Evolutionary conservation across 2,329 filamentous ascomycete genomes (phyloP), one percentile per base, ranked within the genome.

Genomic region (Beauveria bassiana): DNA sequence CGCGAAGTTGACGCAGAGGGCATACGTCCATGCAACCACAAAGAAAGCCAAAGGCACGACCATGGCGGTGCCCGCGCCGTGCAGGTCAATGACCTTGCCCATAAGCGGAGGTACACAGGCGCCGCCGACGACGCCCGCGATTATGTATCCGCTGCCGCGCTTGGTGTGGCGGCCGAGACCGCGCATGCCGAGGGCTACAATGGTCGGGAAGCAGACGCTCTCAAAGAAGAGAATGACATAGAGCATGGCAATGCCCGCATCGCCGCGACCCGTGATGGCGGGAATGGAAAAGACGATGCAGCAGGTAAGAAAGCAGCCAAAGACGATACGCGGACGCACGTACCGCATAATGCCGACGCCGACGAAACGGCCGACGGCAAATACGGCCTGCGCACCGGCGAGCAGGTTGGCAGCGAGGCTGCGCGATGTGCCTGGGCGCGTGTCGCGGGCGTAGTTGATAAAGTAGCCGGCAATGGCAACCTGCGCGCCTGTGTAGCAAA

Each of bases 141-240:
- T 81, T 62, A 76, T 86, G 71, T 84, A 88, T 5, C 88, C 88
- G 2, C 85, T 86, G 1, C 89, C 90, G 63, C 88, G 82, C 78
- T 93, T 92, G 42, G 87, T 90, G 74, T 93, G 87, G 20, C 86
- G 82, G 6, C 90, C 90, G 1, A 92, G 79, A 2, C 88, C 89
- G 24, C 88, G 82, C 78, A 91, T 90, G 9, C 88, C 88, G 3
- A 93, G 79, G 4, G 89, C 88, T 34, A 93, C 85, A 68, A 93
- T 91, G 20, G 89, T 92, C 0, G 90, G 89, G 78, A 93, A 93
- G 72, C 87, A 89, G 69, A 91, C 88, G 4, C 84, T 87, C 74
- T 91, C 90, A 73, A 93, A 93, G 77, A 93, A 91, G 26, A 92
- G 79, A 7, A 87, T 84, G 10, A 89, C 64, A 72, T 85, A 89